A percentile compares a stretch with the other conserved stretches of the same genome.
phyloP scores from a whole-genome alignment of 2,329 filamentous ascomycete species.

The Pseudocercospora fuligena region DNA sequence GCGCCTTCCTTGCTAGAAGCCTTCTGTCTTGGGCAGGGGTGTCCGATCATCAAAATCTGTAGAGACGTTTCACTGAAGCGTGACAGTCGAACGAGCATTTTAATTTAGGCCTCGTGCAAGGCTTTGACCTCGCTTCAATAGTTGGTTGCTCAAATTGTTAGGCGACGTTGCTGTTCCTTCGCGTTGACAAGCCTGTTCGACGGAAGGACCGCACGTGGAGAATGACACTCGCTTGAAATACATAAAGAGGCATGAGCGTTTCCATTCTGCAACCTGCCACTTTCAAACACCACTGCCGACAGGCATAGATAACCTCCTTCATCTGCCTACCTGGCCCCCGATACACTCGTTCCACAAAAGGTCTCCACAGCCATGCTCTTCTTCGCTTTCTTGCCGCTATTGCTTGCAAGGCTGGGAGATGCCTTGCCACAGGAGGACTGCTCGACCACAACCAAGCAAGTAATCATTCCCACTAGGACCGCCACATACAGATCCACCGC shows the following conservation, averaged over 20 bases:
- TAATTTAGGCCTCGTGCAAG: conserved; percentile 1
- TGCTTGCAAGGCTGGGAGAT: conserved; percentile 28
- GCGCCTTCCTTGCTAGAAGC: conserved; percentile 3
- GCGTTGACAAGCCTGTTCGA: not conserved
- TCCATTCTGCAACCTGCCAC: conserved; percentile 17
- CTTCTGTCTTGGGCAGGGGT: conserved; percentile 3
- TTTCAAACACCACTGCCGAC: not conserved
- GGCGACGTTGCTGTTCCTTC: conserved; percentile 5
- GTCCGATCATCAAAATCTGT: conserved; percentile 1
- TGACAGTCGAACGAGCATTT: not conserved
- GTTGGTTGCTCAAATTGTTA: not conserved
- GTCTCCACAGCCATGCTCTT: conserved; percentile 30
- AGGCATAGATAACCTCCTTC: conserved; percentile 7
- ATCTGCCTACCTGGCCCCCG: conserved; percentile 1
- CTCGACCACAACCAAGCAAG: conserved; percentile 34
- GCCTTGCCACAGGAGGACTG: conserved; percentile 38
- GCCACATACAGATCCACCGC: conserved; percentile 36
- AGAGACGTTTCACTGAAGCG: conserved; percentile 4
- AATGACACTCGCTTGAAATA: conserved; percentile 16
- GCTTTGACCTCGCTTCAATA: conserved; percentile 1
- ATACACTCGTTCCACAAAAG: conserved; percentile 24
- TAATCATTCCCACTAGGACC: conserved; percentile 39
- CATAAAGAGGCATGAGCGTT: conserved; percentile 19
- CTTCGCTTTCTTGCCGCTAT: conserved; percentile 28
- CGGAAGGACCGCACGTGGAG: conserved; percentile 11